Evolutionary conservation across 2,329 filamentous ascomycete species (phyloP).

Genomic region (Cercospora citrullina): DNA sequence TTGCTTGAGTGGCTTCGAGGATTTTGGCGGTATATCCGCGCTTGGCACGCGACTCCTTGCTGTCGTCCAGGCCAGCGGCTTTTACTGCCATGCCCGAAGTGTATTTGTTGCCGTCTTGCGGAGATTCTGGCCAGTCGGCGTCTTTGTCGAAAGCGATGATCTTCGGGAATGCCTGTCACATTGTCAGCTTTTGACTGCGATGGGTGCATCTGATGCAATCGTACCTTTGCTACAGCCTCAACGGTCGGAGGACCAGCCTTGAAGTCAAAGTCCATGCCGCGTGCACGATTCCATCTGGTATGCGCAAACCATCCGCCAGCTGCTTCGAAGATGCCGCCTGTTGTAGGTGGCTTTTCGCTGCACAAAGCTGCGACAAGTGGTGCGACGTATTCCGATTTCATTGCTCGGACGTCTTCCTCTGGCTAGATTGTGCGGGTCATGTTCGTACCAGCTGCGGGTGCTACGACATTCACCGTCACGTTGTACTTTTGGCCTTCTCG

Average conservation of each 20-base stretch:
- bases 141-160: constrained; percentile 85
- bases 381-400: constrained; percentile 97
- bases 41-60: constrained; percentile 34
- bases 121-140: constrained; percentile 78
- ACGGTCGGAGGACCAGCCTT: constrained; percentile 17
- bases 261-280: constrained; percentile 73
- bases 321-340: constrained; percentile 85
- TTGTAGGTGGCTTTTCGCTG: constrained; percentile 77
- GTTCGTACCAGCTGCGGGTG: constrained; percentile 89
- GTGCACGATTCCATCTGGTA: constrained; percentile 90
- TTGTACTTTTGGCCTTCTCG: constrained; percentile 94
- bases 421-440: constrained; percentile 93
- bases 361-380: constrained; percentile 84
- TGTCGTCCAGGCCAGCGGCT: constrained; percentile 60
- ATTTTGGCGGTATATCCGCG: constrained; percentile 65
- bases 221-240: constrained; percentile 25
- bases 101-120: constrained; percentile 72
- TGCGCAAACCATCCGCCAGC: constrained; percentile 87
- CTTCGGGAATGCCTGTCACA: constrained; percentile 59
- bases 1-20: constrained; percentile 62
- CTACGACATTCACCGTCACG: constrained; percentile 95
- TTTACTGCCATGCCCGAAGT: constrained; percentile 19
- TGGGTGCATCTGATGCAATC: not conserved
- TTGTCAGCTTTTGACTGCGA: not conserved
- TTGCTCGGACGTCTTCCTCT: constrained; percentile 92